These are phyloP conservation scores for Blastomyces percursus DNA, from an alignment of 2,329 filamentous ascomycete species.

Conservation along the genomic window DNA sequence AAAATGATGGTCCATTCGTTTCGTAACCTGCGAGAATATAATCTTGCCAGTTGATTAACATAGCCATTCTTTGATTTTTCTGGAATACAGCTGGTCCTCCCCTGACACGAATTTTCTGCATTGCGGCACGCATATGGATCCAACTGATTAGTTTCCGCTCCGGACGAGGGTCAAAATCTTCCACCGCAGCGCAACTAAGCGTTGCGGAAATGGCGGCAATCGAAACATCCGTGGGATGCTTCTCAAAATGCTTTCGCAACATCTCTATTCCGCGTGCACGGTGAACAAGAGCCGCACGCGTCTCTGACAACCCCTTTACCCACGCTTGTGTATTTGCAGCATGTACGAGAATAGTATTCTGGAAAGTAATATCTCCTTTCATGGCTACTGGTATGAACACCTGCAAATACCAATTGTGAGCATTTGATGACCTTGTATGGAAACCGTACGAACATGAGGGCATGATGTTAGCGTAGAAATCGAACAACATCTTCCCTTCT, in stretches of 20 bases:
- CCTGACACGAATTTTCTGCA: constrained; percentile 29
- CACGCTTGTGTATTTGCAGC: constrained; percentile 30
- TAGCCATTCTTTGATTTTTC: constrained; percentile 27
- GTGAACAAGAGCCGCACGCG: constrained; percentile 22
- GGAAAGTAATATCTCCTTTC: constrained; percentile 30
- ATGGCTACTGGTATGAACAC: constrained; percentile 33
- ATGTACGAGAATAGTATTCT: constrained; percentile 31
- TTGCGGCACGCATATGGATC: constrained; percentile 32
- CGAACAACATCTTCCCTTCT: constrained; percentile 27
- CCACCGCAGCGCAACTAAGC: constrained; percentile 30
- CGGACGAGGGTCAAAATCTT: constrained; percentile 31
- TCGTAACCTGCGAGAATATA: constrained; percentile 33
- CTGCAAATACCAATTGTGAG: constrained; percentile 30
- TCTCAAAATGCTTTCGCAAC: constrained; percentile 25
- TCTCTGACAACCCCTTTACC: constrained; percentile 27
- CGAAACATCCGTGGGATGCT: constrained; percentile 25
- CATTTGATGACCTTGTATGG: constrained; percentile 24
- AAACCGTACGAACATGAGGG: constrained; percentile 30
- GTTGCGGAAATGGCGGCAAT: constrained; percentile 32
- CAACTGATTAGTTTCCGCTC: constrained; percentile 29
- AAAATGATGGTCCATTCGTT: constrained; percentile 25
- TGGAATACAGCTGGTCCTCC: constrained; percentile 29
- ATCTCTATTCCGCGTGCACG: constrained; percentile 25
- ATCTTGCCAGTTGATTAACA: constrained; percentile 35
- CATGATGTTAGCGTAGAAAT: constrained; percentile 34